Percentiles rank a stretch among this genome's conserved stretches.
Conservation (phyloP, 768 basidiomycete genomes). For the Vararia minispora region DNA sequence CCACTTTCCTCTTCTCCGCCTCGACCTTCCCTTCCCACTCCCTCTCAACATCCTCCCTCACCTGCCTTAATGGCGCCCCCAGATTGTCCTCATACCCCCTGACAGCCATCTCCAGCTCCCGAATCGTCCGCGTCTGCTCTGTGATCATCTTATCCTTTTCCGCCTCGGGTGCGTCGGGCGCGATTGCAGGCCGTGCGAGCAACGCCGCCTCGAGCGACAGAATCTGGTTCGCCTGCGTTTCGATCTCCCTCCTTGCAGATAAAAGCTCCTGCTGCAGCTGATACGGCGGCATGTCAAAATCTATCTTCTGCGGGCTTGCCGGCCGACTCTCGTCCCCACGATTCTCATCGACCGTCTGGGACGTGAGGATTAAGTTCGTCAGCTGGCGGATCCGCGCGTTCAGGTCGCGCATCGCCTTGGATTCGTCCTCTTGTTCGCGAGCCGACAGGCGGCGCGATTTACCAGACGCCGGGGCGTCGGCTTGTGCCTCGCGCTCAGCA, state of each 20-base stretch:
- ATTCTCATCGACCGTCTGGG: conserved; percentile 65
- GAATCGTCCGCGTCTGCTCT: conserved; percentile 65
- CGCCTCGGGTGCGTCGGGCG: conserved; percentile 50
- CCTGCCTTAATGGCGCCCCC: conserved; percentile 52
- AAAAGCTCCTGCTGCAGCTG: conserved; percentile 89
- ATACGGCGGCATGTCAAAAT: conserved; percentile 84
- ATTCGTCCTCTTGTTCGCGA: conserved; percentile 73
- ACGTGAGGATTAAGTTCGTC: conserved; percentile 78
- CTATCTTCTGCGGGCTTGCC: conserved; percentile 75
- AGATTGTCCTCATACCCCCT: conserved; percentile 64
- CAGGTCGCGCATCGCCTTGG: conserved; percentile 75
- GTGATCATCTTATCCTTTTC: conserved; percentile 69
- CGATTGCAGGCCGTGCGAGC: conserved; percentile 54
- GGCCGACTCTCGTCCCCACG: conserved; percentile 66
- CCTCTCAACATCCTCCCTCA: conserved; percentile 63
- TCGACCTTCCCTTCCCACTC: conserved; percentile 58
- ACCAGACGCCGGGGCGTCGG: conserved; percentile 44
- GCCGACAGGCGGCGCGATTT: conserved; percentile 32
- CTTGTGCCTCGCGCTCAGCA: conserved; percentile 43
- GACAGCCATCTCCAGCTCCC: conserved; percentile 66
- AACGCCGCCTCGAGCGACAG: conserved; percentile 74
- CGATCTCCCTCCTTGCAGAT: conserved; percentile 61
- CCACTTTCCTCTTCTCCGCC: conserved; percentile 43
- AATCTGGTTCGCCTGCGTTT: conserved; percentile 75
- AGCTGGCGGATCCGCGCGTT: conserved; percentile 72